Conservation (phyloP, 2,329 filamentous ascomycete species). For the Exserohilum rostratum region DNA sequence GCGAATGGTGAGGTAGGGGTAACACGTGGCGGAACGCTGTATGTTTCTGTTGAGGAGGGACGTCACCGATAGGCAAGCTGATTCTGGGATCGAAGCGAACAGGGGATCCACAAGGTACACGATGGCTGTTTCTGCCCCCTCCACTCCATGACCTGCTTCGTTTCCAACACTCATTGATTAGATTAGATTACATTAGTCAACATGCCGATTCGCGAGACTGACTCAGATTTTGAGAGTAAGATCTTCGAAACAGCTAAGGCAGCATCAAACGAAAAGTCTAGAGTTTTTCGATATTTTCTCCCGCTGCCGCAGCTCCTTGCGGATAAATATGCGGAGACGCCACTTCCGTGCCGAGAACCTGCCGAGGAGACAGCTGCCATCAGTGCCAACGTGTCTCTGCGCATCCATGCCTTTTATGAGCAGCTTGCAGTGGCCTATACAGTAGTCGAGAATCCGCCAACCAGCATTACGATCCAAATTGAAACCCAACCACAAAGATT, state of each 20-base stretch:
- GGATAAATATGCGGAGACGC: constrained; percentile 8
- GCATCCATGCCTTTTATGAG: constrained; percentile 17
- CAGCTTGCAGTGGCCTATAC: constrained; percentile 9
- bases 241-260: constrained; percentile 15
- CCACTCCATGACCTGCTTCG: too few relatives aligned
- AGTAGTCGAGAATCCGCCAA: constrained; percentile 8
- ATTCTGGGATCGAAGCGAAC: too few relatives aligned
- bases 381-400: constrained; percentile 12
- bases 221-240: constrained; percentile 16
- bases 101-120: too few relatives aligned
- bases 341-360: constrained; percentile 15
- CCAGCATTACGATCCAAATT: constrained; percentile 11
- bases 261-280: constrained; percentile 16
- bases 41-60: too few relatives aligned
- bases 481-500: constrained; percentile 12
- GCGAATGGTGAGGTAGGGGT: too few relatives aligned
- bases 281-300: constrained; percentile 10
- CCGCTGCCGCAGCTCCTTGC: constrained; percentile 18
- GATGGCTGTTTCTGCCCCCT: too few relatives aligned
- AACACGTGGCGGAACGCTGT: too few relatives aligned
- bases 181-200: constrained; percentile 7
- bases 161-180: neutral
- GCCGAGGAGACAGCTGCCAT: constrained; percentile 14
- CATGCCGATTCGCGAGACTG: constrained; percentile 16
- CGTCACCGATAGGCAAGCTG: too few relatives aligned